Conservation (phyloP, 1,284 basidiomycete genomes). For the Sporisorium sorghi region DNA sequence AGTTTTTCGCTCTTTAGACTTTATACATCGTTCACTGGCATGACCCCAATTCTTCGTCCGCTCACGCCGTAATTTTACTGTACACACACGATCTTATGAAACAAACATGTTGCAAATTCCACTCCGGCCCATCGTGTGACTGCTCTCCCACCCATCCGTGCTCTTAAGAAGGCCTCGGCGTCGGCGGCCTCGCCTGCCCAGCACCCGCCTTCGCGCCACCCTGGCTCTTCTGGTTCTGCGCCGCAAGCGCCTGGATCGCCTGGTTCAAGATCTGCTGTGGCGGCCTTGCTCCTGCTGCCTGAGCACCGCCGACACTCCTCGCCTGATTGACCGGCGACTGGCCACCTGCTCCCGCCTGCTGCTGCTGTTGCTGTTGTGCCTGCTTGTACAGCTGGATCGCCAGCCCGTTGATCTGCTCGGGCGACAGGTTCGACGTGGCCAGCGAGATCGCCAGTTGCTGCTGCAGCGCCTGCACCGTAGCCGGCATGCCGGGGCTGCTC, state of each 20-base stretch:
- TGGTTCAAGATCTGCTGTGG: slow-evolving; percentile 46
- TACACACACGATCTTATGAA: no score
- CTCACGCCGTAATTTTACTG: no score
- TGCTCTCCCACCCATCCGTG: not conserved
- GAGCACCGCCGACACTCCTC: not conserved
- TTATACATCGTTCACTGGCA: not conserved
- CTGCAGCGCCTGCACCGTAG: slow-evolving; percentile 59
- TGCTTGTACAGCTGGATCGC: slow-evolving; percentile 63
- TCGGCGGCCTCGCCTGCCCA: slow-evolving; percentile 10
- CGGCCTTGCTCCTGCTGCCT: slow-evolving; percentile 12
- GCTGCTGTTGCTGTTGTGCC: slow-evolving; percentile 46
- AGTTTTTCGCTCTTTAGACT: slow-evolving; percentile 6
- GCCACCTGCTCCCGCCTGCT: not conserved
- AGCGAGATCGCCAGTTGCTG: slow-evolving; percentile 60
- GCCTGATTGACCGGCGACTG: not conserved
- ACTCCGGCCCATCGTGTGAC: no score
- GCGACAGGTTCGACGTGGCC: slow-evolving; percentile 53
- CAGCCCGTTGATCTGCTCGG: slow-evolving; percentile 61
- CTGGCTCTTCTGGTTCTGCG: slow-evolving; percentile 39
- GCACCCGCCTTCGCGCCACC: slow-evolving; percentile 4
- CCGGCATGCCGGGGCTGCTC: slow-evolving; percentile 37
- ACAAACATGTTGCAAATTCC: no score
- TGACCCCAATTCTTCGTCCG: no score
- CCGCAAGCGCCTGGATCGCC: slow-evolving; percentile 43
- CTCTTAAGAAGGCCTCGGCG: slow-evolving; percentile 6